Conservation (phyloP, 495 filamentous ascomycete genomes). For the Penicillium ochrochloron region DNA sequence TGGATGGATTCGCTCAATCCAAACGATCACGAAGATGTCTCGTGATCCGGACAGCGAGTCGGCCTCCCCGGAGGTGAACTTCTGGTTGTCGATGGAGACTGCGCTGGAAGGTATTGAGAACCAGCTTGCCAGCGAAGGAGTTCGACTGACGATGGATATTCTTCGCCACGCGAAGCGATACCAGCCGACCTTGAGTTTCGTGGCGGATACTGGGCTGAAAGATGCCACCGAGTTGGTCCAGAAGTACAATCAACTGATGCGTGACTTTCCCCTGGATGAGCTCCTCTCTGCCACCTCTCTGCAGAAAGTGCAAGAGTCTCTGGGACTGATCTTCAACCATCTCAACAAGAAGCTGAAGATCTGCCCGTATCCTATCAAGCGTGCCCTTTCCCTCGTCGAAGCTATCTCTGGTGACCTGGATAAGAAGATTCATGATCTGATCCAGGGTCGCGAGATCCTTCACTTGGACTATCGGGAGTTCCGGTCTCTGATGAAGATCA, state of each 20-base stretch:
- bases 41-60: constrained; percentile 86
- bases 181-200: constrained; percentile 94
- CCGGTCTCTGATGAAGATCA: constrained; percentile 76
- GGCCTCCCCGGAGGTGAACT: constrained; percentile 96
- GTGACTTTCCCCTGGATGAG: constrained; percentile 96
- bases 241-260: constrained; percentile 98
- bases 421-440: constrained; percentile 77
- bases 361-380: constrained; percentile 88
- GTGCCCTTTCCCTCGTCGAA: constrained; percentile 92
- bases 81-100: constrained; percentile 95
- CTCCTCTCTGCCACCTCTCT: constrained; percentile 88
- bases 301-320: constrained; percentile 86
- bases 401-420: constrained; percentile 97
- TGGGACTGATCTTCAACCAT: constrained; percentile 85
- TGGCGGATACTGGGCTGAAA: constrained; percentile 90
- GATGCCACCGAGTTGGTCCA: constrained; percentile 94
- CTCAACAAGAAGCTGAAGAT: constrained; percentile 96
- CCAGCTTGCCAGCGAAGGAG: constrained; percentile 85
- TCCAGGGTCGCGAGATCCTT: constrained; percentile 85
- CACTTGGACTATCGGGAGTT: constrained; percentile 93
- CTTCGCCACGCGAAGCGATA: constrained; percentile 95
- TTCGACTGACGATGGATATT: constrained; percentile 89
- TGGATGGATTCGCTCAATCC: constrained; percentile 97
- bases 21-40: constrained; percentile 93
- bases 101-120: constrained; percentile 87